Evolutionary conservation across 352 stramenopile genomes (phyloP).

Genomic region (Globisporangium heterothallicum): DNA sequence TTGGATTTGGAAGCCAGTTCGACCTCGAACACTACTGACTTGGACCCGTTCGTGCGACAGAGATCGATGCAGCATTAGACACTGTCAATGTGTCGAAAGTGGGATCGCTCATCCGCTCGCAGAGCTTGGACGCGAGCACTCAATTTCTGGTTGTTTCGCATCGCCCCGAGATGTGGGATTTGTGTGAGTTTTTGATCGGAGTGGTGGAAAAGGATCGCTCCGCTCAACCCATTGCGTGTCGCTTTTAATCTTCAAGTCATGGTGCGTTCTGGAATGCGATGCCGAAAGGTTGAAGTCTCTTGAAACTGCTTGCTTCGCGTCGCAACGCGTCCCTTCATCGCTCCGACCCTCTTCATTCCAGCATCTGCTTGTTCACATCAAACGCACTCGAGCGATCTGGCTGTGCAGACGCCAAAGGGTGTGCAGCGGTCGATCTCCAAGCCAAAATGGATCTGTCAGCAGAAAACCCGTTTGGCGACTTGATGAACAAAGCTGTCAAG

Average conservation of each 20-base stretch:
- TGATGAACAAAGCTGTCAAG: slow-evolving; percentile 86
- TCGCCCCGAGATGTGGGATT: slow-evolving; percentile 31
- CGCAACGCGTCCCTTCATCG: slow-evolving; percentile 3
- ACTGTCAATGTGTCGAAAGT: slow-evolving; percentile 31
- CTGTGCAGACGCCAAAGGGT: no score
- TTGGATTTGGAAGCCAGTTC: no score
- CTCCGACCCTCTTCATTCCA: not conserved
- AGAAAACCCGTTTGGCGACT: slow-evolving; percentile 71
- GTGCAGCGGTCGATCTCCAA: not conserved
- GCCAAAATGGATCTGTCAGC: slow-evolving; percentile 52
- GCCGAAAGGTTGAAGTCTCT: not conserved
- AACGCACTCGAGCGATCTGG: not conserved
- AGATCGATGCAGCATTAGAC: slow-evolving; percentile 34
- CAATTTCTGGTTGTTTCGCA: slow-evolving; percentile 36
- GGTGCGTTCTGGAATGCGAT: slow-evolving; percentile 1
- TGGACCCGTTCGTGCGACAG: slow-evolving; percentile 8
- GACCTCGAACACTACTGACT: no score
- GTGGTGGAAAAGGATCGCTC: slow-evolving; percentile 28
- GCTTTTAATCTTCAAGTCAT: slow-evolving; percentile 11
- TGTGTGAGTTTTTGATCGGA: slow-evolving; percentile 17
- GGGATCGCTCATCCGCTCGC: slow-evolving; percentile 16
- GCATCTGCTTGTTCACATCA: not conserved
- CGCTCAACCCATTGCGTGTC: slow-evolving; percentile 19
- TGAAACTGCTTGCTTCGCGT: slow-evolving; percentile 10
- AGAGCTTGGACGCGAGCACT: slow-evolving; percentile 16